Evolutionary conservation across 345 rosid species (phyloP), one percentile per base, ranked within the genome.

Genomic region (Sisymbrium irio): DNA sequence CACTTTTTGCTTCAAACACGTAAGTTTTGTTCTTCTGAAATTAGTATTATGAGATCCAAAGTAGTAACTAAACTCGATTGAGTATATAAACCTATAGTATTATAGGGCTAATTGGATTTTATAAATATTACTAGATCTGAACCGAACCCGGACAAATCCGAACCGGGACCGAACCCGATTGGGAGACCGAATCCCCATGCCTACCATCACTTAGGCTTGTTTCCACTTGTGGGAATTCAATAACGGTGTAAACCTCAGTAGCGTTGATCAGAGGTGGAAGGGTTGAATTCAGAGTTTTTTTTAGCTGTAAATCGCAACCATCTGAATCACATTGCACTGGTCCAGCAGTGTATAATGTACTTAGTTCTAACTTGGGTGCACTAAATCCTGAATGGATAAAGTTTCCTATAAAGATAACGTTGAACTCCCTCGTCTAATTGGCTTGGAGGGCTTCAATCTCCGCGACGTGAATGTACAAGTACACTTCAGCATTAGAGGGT

Each of bases 401-500:
- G 28, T 47, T 49, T 12, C 68, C 72, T 22, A 7, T 66, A 22
- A 66, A 18, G 17, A 57, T 17, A 57, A 74, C 3, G 44, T 66
- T 33, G 1, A 75, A 75, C 32, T 75, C 56, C 2, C 78, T 75
- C 2, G 55, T 67, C n/a, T 75, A 56, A 10, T 75, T 75, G 22
- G 67, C 36, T 37, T 11, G 15, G 0, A 75, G 58, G 62, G 55
- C 2, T 75, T 75, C 62, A 8, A 75, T 28, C 68, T 75, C 73
- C 0, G 73, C 62, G 2, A 86, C 84, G 56, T 82, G 83, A 62
- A 82, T 22, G 68, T 74, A 82, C 9, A 74, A 13, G 64, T 80
- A 84, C 7, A 76, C 53, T 13, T 57, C 1, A 13, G 67, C 73
- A 65, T 39, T 57, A 33, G 37, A 20, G 25, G 39, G 28, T 3